These are phyloP conservation scores for Scheffersomyces lignicola DNA, from an alignment of 1,139 yeast genomes.

Conservation along the genomic window DNA sequence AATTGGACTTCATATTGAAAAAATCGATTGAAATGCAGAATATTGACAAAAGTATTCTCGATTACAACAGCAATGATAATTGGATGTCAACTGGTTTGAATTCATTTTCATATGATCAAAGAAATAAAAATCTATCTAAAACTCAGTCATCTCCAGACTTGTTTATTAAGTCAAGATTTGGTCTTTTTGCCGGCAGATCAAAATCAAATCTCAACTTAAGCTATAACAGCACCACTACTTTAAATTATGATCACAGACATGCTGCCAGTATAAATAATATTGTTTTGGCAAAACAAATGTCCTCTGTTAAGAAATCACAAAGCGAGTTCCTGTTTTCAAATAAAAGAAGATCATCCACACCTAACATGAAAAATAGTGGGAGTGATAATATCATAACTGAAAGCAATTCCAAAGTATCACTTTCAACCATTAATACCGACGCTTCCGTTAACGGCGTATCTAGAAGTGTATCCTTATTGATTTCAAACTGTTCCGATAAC, in stretches of 20 bases:
- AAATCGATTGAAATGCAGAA: constrained; percentile 2
- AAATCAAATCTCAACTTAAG: neutral
- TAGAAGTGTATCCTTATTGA: constrained; percentile 12
- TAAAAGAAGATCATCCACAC: constrained; percentile 5
- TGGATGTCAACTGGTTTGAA: constrained; percentile 21
- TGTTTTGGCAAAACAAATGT: neutral
- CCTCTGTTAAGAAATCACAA: neutral
- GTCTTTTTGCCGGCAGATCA: constrained; percentile 1
- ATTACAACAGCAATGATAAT: constrained; percentile 11
- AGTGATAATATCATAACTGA: neutral
- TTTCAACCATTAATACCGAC: constrained; percentile 10
- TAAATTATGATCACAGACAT: constrained; percentile 7
- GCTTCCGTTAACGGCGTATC: constrained; percentile 5
- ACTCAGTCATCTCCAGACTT: neutral
- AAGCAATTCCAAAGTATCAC: constrained; percentile 9
- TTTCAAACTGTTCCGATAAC: constrained; percentile 9
- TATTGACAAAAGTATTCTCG: constrained; percentile 1
- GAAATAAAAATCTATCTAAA: neutral
- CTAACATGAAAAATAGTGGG: neutral
- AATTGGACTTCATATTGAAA: constrained; percentile 2
- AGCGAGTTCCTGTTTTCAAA: too few species aligned
- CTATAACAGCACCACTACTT: neutral
- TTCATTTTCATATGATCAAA: neutral
- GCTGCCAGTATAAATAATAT: constrained; percentile 12
- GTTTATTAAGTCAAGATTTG: neutral